Percentiles rank a stretch among this genome's conserved stretches.
Conservation (phyloP, 1,284 basidiomycete genomes). For the Heterobasidion parviporum region DNA sequence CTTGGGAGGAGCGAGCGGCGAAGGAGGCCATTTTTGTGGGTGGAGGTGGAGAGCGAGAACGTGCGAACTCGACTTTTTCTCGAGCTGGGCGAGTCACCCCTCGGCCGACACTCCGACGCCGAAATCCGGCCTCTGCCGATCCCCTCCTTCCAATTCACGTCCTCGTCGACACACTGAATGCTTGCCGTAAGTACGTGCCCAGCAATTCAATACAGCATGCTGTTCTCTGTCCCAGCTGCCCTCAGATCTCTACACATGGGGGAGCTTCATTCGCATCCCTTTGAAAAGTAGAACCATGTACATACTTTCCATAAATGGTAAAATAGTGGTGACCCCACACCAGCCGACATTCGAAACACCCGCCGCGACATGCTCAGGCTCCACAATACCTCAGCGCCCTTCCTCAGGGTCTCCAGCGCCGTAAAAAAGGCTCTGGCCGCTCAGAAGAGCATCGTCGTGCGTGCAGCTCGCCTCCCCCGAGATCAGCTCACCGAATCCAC, state of each 20-base stretch:
- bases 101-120: background rate
- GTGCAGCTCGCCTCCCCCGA: background rate
- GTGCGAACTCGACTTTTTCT: background rate
- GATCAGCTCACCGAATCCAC: background rate
- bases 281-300: too few relatives aligned
- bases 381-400: background rate
- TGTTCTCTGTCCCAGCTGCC: background rate
- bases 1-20: conserved; percentile 51
- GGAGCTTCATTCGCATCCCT: too few relatives aligned
- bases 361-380: too few relatives aligned
- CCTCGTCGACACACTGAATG: too few relatives aligned
- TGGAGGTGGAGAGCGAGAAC: background rate
- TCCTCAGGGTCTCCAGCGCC: background rate
- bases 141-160: too few relatives aligned
- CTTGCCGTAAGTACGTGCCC: too few relatives aligned
- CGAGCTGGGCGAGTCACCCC: background rate
- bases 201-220: background rate
- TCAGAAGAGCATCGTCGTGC: background rate
- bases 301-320: background rate
- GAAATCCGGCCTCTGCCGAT: background rate
- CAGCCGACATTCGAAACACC: too few relatives aligned
- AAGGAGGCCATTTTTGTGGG: conserved; percentile 48
- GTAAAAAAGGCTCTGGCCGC: background rate
- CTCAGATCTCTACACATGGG: background rate
- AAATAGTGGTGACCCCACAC: background rate